phyloP scores from a whole-genome alignment of 1,284 basidiomycete genomes.

The Tilletiopsis washingtonensis region DNA sequence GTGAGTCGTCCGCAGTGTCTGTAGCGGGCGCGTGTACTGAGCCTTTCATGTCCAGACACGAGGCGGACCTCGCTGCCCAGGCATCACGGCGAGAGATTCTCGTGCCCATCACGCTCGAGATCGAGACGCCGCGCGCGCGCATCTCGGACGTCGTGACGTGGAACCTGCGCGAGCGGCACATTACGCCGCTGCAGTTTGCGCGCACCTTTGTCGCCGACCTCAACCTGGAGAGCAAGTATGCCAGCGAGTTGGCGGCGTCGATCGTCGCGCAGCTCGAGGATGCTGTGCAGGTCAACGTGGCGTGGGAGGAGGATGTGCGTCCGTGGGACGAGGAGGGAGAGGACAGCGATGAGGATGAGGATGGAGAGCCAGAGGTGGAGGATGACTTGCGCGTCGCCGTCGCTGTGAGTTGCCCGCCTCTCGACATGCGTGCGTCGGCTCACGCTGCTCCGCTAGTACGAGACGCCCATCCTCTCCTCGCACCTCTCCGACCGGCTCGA shows the following conservation, averaged over 20 bases:
- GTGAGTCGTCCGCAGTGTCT: not conserved
- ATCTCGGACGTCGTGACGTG: conserved; percentile 94
- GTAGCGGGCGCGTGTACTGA: not conserved
- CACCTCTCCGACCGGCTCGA: conserved; percentile 91
- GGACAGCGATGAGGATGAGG: not conserved
- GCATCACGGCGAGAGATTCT: conserved; percentile 56
- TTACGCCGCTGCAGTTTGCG: conserved; percentile 77
- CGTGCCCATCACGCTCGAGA: conserved; percentile 86
- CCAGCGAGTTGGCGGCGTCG: not conserved
- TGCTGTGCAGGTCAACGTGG: not conserved
- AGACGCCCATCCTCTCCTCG: conserved; percentile 89
- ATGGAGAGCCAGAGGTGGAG: conserved; percentile 14
- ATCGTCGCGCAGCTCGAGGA: not conserved
- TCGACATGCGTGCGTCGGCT: not conserved
- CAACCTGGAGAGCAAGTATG: no score
- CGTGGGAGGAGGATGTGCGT: not conserved
- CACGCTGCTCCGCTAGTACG: conserved; percentile 58
- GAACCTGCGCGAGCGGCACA: conserved; percentile 70
- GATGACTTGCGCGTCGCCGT: conserved; percentile 43
- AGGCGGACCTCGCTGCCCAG: conserved; percentile 31
- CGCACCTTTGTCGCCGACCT: conserved; percentile 78
- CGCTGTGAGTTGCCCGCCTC: conserved; percentile 10
- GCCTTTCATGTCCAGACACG: conserved; percentile 1
- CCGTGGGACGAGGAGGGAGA: not conserved
- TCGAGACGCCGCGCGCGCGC: conserved; percentile 82